Base-by-base conservation (phyloP, 73 alveolate genomes). In the Blepharisma japonicum region DNA sequence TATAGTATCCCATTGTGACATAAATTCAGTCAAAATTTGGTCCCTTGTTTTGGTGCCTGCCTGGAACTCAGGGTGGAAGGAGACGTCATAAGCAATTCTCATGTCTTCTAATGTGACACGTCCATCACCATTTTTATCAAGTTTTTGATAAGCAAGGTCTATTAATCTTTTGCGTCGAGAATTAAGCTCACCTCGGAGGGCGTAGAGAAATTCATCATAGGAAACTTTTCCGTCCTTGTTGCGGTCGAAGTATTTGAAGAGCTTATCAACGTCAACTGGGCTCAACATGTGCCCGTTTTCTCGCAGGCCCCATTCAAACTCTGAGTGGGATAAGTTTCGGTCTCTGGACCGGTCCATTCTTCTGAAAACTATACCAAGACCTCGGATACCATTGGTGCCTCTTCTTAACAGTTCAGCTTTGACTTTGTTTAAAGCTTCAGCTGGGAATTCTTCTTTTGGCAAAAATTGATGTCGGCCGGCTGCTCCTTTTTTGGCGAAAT, bases 1-100 rank as follows among this genome's bases (percentile, higher is more conserved):
- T 7, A 85, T 55, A 23, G 89, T 84, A 45, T 88, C 95, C 95
- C 95, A 88, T 55, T 84, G 85, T n/a, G 72, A n/a, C 88, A 84
- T 72, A 81, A 88, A 88, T 71, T 88, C 95, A 23, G 68, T 68
- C 8, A 88, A 68, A 14, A 88, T 83, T 14, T 86, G 87, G 39
- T 79, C 81, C 54, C 80, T 49, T 49, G 90, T 71, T 72, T 50
- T 80, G 72, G 82, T 66, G 6, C 95, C 95, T 46, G 85, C 53
- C 39, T 45, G 71, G 89, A 88, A 84, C 39, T 80, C 77, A 7
- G 92, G 92, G 68, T 85, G 92, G 78, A 50, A 80, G 14, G 78
- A 47, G 14, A 81, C 88, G 51, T 80, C 87, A 71, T 85, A 85
- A 54, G 53, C 20, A 67, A 47, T 81, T 51, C 47, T 55, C 50